Percentiles rank a stretch among this genome's conserved stretches.
Evolutionary conservation across 2,329 filamentous ascomycete species (phyloP).

Genomic region (Penicillium verrucosum): DNA sequence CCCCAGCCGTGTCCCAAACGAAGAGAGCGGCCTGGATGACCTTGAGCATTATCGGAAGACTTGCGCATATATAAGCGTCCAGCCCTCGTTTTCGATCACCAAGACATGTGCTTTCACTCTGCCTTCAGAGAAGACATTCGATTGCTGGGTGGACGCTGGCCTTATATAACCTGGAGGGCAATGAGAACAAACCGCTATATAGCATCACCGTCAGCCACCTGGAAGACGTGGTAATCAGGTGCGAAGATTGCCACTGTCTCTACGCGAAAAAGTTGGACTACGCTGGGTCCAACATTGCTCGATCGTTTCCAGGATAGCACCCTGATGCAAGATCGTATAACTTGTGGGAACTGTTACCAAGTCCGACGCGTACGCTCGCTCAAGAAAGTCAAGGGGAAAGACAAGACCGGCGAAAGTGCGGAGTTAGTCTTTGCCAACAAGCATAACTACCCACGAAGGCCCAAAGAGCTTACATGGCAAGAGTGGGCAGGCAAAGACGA

Average conservation of each 20-base stretch:
- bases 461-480: not conserved
- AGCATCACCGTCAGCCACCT: not conserved
- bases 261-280: not conserved
- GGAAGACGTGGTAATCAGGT: not conserved
- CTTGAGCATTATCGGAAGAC: no score
- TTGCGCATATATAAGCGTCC: no score
- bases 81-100: no score
- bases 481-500: not conserved
- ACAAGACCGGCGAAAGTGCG: no score
- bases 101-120: no score
- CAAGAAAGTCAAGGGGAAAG: no score
- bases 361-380: accelerated
- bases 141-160: no score
- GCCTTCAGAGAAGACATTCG: no score
- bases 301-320: not conserved
- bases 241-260: not conserved
- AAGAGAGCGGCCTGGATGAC: no score
- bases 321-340: not conserved
- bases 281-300: not conserved
- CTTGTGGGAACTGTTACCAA: not conserved
- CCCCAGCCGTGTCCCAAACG: no score
- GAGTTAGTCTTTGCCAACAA: not conserved
- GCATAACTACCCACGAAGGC: not conserved
- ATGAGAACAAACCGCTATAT: no score
- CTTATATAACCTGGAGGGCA: no score